These are phyloP conservation scores for Galerina sulciceps DNA, from an alignment of 768 basidiomycete genomes.

Conservation along the genomic window DNA sequence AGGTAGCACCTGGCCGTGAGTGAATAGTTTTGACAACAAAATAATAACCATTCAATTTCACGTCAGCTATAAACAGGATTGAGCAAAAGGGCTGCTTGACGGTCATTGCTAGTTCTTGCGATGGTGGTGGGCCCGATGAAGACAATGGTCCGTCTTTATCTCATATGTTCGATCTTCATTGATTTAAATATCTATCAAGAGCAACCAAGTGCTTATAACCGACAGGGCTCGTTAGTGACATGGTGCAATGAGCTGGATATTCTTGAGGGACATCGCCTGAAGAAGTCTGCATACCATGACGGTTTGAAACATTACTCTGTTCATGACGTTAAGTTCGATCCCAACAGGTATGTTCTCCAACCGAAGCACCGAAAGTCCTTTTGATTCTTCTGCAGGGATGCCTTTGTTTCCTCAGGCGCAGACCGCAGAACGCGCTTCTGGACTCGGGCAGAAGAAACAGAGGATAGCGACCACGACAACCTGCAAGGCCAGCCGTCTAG, in stretches of 20 bases:
- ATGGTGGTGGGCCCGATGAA: conserved; percentile 46
- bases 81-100: conserved; percentile 47
- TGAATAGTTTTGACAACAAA: neutral
- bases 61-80: conserved; percentile 52
- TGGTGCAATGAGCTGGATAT: conserved; percentile 29
- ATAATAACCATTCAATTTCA: neutral
- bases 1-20: conserved; percentile 49
- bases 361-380: conserved; percentile 7
- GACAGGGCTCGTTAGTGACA: conserved; percentile 48
- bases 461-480: conserved; percentile 1
- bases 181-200: conserved; percentile 20
- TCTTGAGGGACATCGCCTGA: conserved; percentile 14
- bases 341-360: conserved; percentile 39
- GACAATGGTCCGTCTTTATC: conserved; percentile 26
- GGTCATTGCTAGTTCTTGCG: conserved; percentile 48
- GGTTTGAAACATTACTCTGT: conserved; percentile 55
- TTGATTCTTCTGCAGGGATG: conserved; percentile 30
- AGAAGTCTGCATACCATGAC: conserved; percentile 9
- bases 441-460: conserved; percentile 31
- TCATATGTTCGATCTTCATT: neutral
- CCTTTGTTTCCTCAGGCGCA: conserved; percentile 51
- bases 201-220: conserved; percentile 48
- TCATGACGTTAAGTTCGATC: conserved; percentile 59
- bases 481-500: neutral
- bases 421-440: conserved; percentile 49